Evolutionary conservation across 352 stramenopile genomes (phyloP).

Genomic region (Pythium folliculosum): DNA sequence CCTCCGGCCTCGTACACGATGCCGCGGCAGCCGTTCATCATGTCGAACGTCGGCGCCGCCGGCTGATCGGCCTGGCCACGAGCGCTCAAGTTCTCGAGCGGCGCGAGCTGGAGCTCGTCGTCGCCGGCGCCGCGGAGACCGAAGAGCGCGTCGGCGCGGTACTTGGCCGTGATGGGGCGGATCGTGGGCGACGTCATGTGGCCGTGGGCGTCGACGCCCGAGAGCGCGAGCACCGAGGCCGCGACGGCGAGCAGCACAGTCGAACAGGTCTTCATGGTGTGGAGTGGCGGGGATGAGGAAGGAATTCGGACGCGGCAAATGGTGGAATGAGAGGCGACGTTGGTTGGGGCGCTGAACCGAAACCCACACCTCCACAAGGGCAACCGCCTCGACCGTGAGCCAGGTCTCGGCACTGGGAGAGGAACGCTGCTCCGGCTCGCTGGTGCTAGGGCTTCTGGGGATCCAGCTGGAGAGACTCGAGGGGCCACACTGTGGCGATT

Average conservation of each 20-base stretch:
- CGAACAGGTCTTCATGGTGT: constrained; percentile 6
- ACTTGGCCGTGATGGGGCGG: constrained; percentile 35
- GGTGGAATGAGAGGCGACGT: no score
- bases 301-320: no score
- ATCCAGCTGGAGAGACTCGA: no score
- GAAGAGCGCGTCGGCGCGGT: constrained; percentile 37
- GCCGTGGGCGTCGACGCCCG: constrained; percentile 21
- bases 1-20: constrained; percentile 48
- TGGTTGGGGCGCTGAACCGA: no score
- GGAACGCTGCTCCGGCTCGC: no score
- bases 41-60: constrained; percentile 47
- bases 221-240: constrained; percentile 1
- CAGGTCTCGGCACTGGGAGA: no score
- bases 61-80: constrained; percentile 47
- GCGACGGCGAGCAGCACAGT: background rate
- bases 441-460: constrained; percentile 15
- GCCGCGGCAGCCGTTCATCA: constrained; percentile 58
- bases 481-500: no score
- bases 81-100: constrained; percentile 47
- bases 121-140: constrained; percentile 44
- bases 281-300: no score
- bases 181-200: constrained; percentile 21
- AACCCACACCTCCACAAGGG: no score
- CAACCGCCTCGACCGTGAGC: no score
- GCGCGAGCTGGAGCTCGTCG: constrained; percentile 44